Evolutionary conservation across 139 green algal genomes (phyloP), one percentile per base, ranked within the genome.

Genomic region (Pycnococcus provasolii): DNA sequence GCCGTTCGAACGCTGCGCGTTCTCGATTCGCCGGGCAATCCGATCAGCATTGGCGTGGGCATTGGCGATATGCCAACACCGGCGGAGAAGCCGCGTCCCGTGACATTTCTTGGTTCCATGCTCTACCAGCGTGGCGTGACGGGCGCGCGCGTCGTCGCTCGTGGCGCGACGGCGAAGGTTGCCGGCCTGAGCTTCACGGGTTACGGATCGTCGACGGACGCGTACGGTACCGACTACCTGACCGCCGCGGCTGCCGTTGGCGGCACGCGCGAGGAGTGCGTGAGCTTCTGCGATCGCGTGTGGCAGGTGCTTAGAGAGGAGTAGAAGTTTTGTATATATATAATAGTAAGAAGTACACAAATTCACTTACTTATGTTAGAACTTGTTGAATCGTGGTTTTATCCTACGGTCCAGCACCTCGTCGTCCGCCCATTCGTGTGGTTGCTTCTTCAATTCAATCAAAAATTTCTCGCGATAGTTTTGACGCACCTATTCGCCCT

Each of bases 161-260:
- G 60, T 1, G 80, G 77, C 54, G 84, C 84, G 74, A 45, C 42
- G 7, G 75, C 90, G 61, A 71, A 44, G 4, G 77, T 96, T 13
- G 84, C 68, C 7, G 89, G 88, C 53, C 51, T 87, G 1, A 26
- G n/a, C 1, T 95, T 96, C 58, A 0, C 9, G 2, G 79, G 81
- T 40, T 96, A 90, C 57, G 90, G 90, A 4, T 78, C 80, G 1
- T 85, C 90, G 70, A 62, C 37, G 37, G 70, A 85, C 37, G 60
- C 52, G 44, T 96, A 95, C 66, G 84, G 84, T 3, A 62, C 80
- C 43, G 65, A 72, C 40, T 96, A 96, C 75, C 60, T 95, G 53
- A 96, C 85, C 1, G 86, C 86, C 1, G 90, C 90, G 2, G 90
- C 88, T 6, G 89, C 90, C 1, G 47, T 96, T 5, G 90, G 90